These are phyloP conservation scores for Strobilomyces echinocephalus DNA, from an alignment of 768 basidiomycete genomes.

Conservation along the genomic window DNA sequence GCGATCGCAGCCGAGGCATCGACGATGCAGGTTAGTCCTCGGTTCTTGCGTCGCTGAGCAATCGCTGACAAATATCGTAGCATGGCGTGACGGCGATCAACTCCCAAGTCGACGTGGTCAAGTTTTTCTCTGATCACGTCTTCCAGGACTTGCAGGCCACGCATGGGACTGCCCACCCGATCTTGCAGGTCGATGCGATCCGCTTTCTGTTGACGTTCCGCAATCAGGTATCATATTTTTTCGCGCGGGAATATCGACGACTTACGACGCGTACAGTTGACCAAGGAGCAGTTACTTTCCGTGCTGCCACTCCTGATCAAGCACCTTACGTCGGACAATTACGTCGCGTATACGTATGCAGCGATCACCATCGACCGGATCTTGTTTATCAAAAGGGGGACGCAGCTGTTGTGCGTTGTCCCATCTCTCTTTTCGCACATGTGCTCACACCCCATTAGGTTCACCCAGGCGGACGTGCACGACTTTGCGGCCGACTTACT, in stretches of 20 bases:
- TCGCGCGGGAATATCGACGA: background rate
- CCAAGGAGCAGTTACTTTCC: constrained; percentile 87
- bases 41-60: background rate
- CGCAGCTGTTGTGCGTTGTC: constrained; percentile 61
- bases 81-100: constrained; percentile 95
- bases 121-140: constrained; percentile 92
- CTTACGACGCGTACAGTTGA: constrained; percentile 50
- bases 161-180: constrained; percentile 70
- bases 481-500: constrained; percentile 75
- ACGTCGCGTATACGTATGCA: constrained; percentile 93
- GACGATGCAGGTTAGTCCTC: constrained; percentile 64
- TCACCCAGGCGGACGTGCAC: constrained; percentile 81
- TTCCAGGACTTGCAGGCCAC: constrained; percentile 78
- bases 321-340: constrained; percentile 79
- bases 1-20: constrained; percentile 88
- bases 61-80: constrained; percentile 31
- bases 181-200: constrained; percentile 94
- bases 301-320: constrained; percentile 83
- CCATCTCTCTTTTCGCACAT: background rate
- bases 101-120: constrained; percentile 85
- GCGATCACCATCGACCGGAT: constrained; percentile 98
- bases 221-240: constrained; percentile 60
- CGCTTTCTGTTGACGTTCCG: constrained; percentile 92
- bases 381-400: constrained; percentile 80
- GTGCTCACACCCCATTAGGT: constrained; percentile 42